Percentiles rank a stretch among this genome's conserved stretches.
Conservation (phyloP, 2,329 filamentous ascomycete genomes). For the Fusarium sacchari region DNA sequence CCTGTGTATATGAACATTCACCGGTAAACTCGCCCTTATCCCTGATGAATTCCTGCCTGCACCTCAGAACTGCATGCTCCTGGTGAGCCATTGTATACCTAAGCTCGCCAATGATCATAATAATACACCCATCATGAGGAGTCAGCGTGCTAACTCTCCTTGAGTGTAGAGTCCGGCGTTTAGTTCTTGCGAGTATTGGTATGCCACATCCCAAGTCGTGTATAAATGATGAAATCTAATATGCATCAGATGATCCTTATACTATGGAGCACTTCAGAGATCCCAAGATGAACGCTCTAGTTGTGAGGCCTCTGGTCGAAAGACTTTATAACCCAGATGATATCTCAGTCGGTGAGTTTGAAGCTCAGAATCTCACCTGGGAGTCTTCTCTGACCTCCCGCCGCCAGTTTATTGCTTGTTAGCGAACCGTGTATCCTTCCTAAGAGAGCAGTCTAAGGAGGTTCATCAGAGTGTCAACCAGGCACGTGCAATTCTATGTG, state of each 20-base stretch:
- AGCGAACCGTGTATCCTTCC: constrained; percentile 75
- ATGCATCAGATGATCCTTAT: constrained; percentile 51
- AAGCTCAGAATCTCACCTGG: not conserved
- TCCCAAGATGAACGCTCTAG: constrained; percentile 72
- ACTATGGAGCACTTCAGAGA: constrained; percentile 71
- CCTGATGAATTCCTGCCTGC: not conserved
- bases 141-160: constrained; percentile 38
- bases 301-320: constrained; percentile 76
- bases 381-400: not conserved
- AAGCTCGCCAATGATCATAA: not conserved
- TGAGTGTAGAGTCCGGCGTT: constrained; percentile 43
- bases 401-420: constrained; percentile 73
- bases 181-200: constrained; percentile 45
- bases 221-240: constrained; percentile 9
- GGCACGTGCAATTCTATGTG: constrained; percentile 74
- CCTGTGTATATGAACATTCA: constrained; percentile 46
- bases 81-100: constrained; percentile 3
- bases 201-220: not conserved
- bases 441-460: constrained; percentile 71
- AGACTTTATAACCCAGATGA: constrained; percentile 72
- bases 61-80: not conserved
- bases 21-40: constrained; percentile 37
- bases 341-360: constrained; percentile 67
- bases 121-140: not conserved
- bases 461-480: constrained; percentile 76